A percentile compares a stretch with the other conserved stretches of the same genome.
Conservation (phyloP, 257 asterid species). For the Verbascum thapsus region DNA sequence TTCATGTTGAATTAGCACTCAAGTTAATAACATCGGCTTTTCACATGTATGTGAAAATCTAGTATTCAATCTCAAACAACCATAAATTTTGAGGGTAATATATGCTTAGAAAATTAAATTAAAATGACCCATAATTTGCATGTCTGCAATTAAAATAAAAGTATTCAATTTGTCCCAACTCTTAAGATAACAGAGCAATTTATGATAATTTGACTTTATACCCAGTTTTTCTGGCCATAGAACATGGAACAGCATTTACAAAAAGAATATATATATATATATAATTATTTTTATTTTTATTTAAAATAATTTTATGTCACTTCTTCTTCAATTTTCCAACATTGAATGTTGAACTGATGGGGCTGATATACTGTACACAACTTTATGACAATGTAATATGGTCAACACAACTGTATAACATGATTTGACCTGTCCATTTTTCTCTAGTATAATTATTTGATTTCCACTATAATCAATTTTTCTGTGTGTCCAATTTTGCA, state of each 20-base stretch:
- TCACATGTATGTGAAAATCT: too few species aligned
- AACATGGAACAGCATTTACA: conserved; percentile 24
- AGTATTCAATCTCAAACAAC: too few species aligned
- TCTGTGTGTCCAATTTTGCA: neutral
- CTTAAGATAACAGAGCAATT: neutral
- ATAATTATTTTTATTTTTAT: neutral
- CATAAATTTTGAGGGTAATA: too few species aligned
- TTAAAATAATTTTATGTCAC: neutral
- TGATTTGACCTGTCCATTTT: conserved; percentile 22
- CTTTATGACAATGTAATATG: neutral
- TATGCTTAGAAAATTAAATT: too few species aligned
- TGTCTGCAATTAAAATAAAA: too few species aligned
- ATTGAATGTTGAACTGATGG: conserved; percentile 20
- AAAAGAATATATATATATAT: neutral
- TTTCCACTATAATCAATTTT: neutral
- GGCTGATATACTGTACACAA: conserved; percentile 16
- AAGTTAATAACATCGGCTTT: too few species aligned
- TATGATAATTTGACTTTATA: conserved; percentile 12
- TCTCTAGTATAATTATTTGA: neutral
- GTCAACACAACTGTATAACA: conserved; percentile 23
- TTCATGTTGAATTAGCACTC: too few species aligned
- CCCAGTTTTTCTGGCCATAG: conserved; percentile 31
- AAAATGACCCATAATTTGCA: too few species aligned
- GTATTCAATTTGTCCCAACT: too few species aligned
- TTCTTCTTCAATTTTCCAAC: conserved; percentile 17